These are phyloP conservation scores for Cladosporium sp. DNA, from an alignment of 2,329 filamentous ascomycete genomes.

Conservation along the genomic window DNA sequence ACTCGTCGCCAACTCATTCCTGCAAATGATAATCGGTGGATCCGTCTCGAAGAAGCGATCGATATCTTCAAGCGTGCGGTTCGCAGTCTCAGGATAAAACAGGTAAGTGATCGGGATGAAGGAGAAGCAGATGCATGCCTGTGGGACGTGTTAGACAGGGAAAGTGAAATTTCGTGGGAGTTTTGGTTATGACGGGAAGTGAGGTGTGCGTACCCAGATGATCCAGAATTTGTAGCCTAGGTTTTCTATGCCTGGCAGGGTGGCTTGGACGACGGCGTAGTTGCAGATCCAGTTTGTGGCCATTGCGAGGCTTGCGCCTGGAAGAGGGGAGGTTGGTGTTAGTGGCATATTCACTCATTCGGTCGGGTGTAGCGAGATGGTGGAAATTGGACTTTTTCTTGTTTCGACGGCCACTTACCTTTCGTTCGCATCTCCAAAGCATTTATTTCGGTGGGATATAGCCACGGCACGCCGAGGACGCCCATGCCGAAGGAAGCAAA, in stretches of 20 bases:
- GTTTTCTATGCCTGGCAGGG: slow-evolving; percentile 40
- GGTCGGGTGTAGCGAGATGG: neutral
- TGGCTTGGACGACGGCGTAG: slow-evolving; percentile 35
- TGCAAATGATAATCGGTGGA: slow-evolving; percentile 25
- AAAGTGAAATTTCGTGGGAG: neutral
- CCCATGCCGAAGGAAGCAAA: slow-evolving; percentile 44
- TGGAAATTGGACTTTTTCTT: neutral
- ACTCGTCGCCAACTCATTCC: slow-evolving; percentile 28
- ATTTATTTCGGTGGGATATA: slow-evolving; percentile 34
- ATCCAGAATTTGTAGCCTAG: slow-evolving; percentile 58
- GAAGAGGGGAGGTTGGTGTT: neutral
- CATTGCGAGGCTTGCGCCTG: slow-evolving; percentile 36
- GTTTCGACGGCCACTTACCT: slow-evolving; percentile 6
- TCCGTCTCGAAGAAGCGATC: slow-evolving; percentile 41
- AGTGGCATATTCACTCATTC: neutral
- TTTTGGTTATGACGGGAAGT: neutral
- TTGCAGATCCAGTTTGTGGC: slow-evolving; percentile 54
- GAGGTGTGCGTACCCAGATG: slow-evolving; percentile 46
- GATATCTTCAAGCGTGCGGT: slow-evolving; percentile 47
- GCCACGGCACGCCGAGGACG: slow-evolving; percentile 52
- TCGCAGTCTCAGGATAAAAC: slow-evolving; percentile 57
- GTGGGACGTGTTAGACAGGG: neutral
- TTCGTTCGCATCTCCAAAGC: slow-evolving; percentile 33
- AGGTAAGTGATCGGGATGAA: slow-evolving; percentile 56
- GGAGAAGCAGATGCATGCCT: slow-evolving; percentile 52